A percentile compares a stretch with the other conserved stretches of the same genome.
These are phyloP conservation scores for Chlamydomonas reinhardtii DNA, from an alignment of 163 green algal species.

Conservation along the genomic window DNA sequence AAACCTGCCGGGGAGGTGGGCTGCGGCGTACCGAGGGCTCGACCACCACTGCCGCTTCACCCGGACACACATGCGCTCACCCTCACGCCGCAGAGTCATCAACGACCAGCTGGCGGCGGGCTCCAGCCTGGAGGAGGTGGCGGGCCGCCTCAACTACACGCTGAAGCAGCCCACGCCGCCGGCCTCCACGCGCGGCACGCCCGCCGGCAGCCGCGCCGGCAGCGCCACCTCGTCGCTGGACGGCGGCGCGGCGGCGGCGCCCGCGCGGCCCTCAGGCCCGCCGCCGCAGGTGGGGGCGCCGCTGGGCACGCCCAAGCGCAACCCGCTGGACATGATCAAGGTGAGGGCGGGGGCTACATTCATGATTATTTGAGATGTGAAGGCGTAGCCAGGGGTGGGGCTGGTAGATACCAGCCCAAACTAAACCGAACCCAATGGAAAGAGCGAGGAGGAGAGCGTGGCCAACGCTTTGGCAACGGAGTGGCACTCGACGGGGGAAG, in stretches of 20 bases:
- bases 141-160: constrained; percentile 55
- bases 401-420: too few relatives aligned
- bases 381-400: too few relatives aligned
- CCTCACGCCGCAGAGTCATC: constrained; percentile 17
- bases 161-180: constrained; percentile 36
- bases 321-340: constrained; percentile 89
- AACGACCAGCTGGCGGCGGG: constrained; percentile 38
- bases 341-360: constrained; percentile 23
- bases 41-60: too few relatives aligned
- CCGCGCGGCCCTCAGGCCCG: constrained; percentile 5
- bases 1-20: too few relatives aligned
- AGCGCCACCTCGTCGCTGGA: constrained; percentile 19
- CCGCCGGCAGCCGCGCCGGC: neutral
- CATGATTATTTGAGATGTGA: too few relatives aligned
- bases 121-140: constrained; percentile 48
- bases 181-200: neutral
- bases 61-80: too few relatives aligned
- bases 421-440: too few relatives aligned
- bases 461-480: too few relatives aligned
- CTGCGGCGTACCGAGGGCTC: too few relatives aligned
- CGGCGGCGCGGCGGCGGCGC: constrained; percentile 11
- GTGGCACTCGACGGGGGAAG: too few relatives aligned
- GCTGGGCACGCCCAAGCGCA: constrained; percentile 58
- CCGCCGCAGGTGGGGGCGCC: constrained; percentile 71
- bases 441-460: too few relatives aligned